Evolutionary conservation across 306 rosid genomes (phyloP).

Genomic region (Geum urbanum): DNA sequence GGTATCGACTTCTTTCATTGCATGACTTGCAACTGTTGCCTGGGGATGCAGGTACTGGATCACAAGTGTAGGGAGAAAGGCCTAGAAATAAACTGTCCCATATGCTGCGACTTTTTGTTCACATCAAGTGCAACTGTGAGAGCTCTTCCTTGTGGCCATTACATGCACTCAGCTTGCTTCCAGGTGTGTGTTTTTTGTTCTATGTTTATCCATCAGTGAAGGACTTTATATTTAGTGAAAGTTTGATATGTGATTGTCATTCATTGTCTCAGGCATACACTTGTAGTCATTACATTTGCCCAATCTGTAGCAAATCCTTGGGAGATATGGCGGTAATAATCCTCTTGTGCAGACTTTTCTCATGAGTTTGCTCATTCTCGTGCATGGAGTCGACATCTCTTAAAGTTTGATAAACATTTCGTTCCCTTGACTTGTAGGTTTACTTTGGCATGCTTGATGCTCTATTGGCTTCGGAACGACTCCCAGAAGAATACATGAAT

Average conservation of each 20-base stretch:
- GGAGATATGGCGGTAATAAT: constrained; percentile 90
- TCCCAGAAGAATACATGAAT: constrained; percentile 46
- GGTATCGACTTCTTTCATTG: constrained; percentile 83
- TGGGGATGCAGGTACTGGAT: constrained; percentile 60
- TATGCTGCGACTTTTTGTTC: constrained; percentile 77
- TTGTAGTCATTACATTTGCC: constrained; percentile 88
- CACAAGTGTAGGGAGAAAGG: constrained; percentile 88
- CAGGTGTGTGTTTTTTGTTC: constrained; percentile 48
- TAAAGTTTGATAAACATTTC: neutral
- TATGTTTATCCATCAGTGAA: constrained; percentile 11
- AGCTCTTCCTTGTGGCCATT: constrained; percentile 88
- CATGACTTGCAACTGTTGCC: constrained; percentile 87
- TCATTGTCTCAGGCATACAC: constrained; percentile 69
- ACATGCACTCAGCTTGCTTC: constrained; percentile 92
- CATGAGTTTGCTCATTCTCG: too few species aligned
- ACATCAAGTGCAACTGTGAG: constrained; percentile 89
- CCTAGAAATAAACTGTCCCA: constrained; percentile 83
- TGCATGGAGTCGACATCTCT: neutral
- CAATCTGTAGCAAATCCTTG: constrained; percentile 92
- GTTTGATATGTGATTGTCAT: neutral
- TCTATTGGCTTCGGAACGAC: constrained; percentile 44
- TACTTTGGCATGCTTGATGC: constrained; percentile 57
- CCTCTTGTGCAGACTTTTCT: too few species aligned
- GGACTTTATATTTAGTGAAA: constrained; percentile 8
- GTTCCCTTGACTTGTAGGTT: constrained; percentile 24